A percentile compares a stretch with the other conserved stretches of the same genome.
These are phyloP conservation scores for Candida dendrica DNA, from an alignment of 805 yeast species.

Conservation along the genomic window DNA sequence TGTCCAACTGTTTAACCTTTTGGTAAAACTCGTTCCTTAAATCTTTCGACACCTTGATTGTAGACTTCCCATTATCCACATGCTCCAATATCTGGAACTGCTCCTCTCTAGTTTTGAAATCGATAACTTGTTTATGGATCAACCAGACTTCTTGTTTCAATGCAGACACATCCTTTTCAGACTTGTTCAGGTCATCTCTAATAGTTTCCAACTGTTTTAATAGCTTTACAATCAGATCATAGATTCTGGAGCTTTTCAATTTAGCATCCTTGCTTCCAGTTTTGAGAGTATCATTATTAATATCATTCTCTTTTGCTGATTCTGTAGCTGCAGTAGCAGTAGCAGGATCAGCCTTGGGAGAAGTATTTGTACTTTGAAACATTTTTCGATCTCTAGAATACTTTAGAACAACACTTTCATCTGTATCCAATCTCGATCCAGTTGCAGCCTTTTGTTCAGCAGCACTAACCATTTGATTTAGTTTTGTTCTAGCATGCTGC, in stretches of 20 bases:
- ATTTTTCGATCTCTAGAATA: background rate
- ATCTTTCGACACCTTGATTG: background rate
- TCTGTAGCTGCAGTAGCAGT: background rate
- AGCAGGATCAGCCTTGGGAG: background rate
- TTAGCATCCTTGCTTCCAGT: background rate
- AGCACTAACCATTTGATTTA: background rate
- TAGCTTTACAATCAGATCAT: background rate
- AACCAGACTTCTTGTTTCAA: background rate
- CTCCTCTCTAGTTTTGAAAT: constrained; percentile 1
- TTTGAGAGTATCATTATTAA: background rate
- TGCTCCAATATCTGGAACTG: constrained; percentile 2
- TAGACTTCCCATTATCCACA: background rate
- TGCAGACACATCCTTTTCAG: background rate
- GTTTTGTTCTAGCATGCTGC: constrained; percentile 3
- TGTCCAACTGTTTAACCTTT: background rate
- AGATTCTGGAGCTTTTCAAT: background rate
- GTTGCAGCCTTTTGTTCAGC: constrained; percentile 1
- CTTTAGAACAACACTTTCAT: background rate
- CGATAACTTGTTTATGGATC: background rate
- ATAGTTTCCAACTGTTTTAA: background rate
- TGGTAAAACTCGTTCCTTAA: background rate
- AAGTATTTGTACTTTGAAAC: background rate
- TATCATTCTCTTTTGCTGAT: background rate
- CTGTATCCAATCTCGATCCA: background rate
- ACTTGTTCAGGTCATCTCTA: background rate